Percentiles rank a stretch among this genome's conserved stretches.
Conservation (phyloP, 345 rosid species). For the Eucalyptus virginea region DNA sequence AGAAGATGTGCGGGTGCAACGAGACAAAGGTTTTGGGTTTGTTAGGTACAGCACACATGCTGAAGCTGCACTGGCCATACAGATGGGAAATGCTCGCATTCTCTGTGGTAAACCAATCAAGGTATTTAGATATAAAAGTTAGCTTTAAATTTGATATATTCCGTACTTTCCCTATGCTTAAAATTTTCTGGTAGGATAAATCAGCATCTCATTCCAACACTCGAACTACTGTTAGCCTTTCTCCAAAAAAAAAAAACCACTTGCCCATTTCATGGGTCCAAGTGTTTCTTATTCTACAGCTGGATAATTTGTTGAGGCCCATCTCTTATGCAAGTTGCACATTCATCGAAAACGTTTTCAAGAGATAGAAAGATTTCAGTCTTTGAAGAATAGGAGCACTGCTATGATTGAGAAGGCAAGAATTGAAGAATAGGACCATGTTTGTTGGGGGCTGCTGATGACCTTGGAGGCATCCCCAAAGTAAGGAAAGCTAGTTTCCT, state of each 20-base stretch:
- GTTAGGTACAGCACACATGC: slow-evolving; percentile 72
- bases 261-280: not conserved
- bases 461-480: not conserved
- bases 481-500: not conserved
- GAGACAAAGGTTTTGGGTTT: slow-evolving; percentile 91
- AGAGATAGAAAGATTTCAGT: not conserved
- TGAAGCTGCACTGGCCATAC: slow-evolving; percentile 89
- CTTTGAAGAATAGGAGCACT: not conserved
- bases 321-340: not conserved
- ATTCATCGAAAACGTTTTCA: not conserved
- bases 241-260: not conserved
- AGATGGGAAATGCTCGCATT: slow-evolving; percentile 65
- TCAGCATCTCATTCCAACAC: not conserved
- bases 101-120: slow-evolving; percentile 72
- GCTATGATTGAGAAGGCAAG: not conserved
- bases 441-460: not conserved
- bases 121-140: slow-evolving; percentile 13
- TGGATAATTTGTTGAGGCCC: not conserved
- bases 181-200: not conserved
- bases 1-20: slow-evolving; percentile 87
- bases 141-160: not conserved
- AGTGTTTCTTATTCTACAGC: not conserved
- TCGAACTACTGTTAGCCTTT: not conserved
- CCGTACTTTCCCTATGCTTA: not conserved
- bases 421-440: not conserved